Evolutionary conservation across 1,284 basidiomycete species (phyloP).

Genomic region (Rhodotorula glutinis): DNA sequence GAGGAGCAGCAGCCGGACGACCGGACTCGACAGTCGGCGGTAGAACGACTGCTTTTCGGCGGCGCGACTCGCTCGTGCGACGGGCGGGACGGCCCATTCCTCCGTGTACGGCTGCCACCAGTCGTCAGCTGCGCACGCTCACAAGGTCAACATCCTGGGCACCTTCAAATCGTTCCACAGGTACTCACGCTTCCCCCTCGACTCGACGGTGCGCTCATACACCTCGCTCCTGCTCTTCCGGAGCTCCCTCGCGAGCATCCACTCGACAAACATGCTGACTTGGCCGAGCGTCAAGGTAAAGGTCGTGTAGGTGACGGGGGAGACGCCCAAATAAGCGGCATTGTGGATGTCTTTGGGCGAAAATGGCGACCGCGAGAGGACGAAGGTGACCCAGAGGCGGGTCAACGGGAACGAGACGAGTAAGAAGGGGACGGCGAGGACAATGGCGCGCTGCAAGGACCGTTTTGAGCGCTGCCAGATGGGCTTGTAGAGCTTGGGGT

Average conservation of each 20-base stretch:
- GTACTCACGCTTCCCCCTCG: slow-evolving; percentile 39
- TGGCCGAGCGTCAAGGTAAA: slow-evolving; percentile 34
- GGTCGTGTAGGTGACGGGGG: slow-evolving; percentile 32
- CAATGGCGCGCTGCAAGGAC: slow-evolving; percentile 19
- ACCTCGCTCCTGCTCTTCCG: slow-evolving; percentile 37
- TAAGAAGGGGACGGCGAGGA: slow-evolving; percentile 20
- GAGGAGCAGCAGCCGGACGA: slow-evolving; percentile 41
- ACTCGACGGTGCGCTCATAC: slow-evolving; percentile 40
- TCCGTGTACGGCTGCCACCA: slow-evolving; percentile 45
- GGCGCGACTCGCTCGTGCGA: slow-evolving; percentile 41
- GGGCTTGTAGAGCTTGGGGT: slow-evolving; percentile 34
- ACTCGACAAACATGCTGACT: slow-evolving; percentile 36
- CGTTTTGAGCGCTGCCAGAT: slow-evolving; percentile 37
- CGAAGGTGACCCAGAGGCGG: slow-evolving; percentile 33
- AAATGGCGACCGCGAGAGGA: slow-evolving; percentile 41
- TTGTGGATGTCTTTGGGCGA: slow-evolving; percentile 34
- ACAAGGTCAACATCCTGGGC: neutral
- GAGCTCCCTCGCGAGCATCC: slow-evolving; percentile 34
- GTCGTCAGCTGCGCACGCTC: slow-evolving; percentile 4
- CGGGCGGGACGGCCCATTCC: slow-evolving; percentile 44
- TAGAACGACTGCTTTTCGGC: slow-evolving; percentile 41
- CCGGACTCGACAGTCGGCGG: slow-evolving; percentile 35
- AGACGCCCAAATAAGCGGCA: slow-evolving; percentile 32
- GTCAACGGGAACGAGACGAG: slow-evolving; percentile 35
- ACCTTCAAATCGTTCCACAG: neutral